These are phyloP conservation scores for Mycena haematopus DNA, from an alignment of 768 basidiomycete species.

Conservation along the genomic window DNA sequence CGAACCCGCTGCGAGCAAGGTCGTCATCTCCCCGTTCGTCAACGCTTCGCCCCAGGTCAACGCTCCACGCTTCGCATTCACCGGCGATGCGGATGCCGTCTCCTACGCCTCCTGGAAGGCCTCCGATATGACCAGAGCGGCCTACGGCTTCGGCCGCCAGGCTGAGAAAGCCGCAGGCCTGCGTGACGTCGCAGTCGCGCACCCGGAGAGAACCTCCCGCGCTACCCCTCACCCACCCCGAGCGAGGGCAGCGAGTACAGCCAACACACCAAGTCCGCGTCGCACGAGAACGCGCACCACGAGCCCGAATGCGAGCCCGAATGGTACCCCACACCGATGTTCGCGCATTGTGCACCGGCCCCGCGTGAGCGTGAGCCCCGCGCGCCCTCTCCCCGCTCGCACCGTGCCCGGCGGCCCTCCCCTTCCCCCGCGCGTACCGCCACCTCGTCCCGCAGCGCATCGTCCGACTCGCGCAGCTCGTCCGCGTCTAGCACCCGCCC, in stretches of 20 bases:
- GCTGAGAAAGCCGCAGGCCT: slow-evolving; percentile 79
- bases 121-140: slow-evolving; percentile 44
- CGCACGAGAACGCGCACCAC: not conserved
- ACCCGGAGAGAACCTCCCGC: slow-evolving; percentile 64
- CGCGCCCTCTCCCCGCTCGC: slow-evolving; percentile 3
- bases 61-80: slow-evolving; percentile 30
- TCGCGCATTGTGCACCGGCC: slow-evolving; percentile 1
- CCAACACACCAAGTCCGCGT: not conserved
- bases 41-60: slow-evolving; percentile 41
- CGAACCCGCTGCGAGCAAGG: slow-evolving; percentile 45
- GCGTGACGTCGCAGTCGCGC: slow-evolving; percentile 53
- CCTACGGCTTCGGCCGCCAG: slow-evolving; percentile 81
- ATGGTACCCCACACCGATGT: not conserved
- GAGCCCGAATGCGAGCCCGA: not conserved
- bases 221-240: slow-evolving; percentile 50
- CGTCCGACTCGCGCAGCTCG: not conserved
- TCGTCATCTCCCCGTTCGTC: slow-evolving; percentile 54
- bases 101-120: slow-evolving; percentile 35
- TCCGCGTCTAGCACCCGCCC: slow-evolving; percentile 36
- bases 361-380: slow-evolving; percentile 2
- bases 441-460: slow-evolving; percentile 20
- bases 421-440: slow-evolving; percentile 18
- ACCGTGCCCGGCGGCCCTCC: not conserved
- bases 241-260: slow-evolving; percentile 2
- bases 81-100: slow-evolving; percentile 29